These are phyloP conservation scores for Vinca minor DNA, from an alignment of 257 asterid genomes.

Conservation along the genomic window DNA sequence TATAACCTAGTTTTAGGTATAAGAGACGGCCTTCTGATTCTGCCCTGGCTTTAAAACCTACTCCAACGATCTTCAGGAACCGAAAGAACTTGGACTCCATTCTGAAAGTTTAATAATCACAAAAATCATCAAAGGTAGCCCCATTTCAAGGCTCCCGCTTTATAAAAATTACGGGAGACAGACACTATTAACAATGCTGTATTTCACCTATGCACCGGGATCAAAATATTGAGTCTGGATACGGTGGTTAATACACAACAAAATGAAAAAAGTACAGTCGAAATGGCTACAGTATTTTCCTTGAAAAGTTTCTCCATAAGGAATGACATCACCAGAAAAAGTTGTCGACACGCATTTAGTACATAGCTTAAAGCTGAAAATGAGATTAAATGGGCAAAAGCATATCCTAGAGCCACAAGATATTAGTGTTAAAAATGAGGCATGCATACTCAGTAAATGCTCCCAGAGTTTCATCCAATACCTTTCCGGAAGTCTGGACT, in stretches of 20 bases:
- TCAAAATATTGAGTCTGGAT: neutral
- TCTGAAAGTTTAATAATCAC: neutral
- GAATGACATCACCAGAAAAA: neutral
- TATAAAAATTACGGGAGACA: neutral
- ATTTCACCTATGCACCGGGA: neutral
- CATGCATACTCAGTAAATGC: neutral
- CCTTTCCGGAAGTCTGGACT: neutral
- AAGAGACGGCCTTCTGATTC: conserved; percentile 67
- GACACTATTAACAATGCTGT: neutral
- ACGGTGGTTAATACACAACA: neutral
- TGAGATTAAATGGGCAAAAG: neutral
- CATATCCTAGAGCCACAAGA: neutral
- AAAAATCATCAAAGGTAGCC: neutral
- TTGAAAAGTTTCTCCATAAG: neutral
- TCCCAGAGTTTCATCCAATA: neutral
- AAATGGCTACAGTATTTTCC: neutral
- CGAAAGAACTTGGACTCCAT: conserved; percentile 14
- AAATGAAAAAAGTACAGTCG: neutral
- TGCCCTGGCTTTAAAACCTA: conserved; percentile 77
- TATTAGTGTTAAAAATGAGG: neutral
- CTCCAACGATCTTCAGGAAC: conserved; percentile 58
- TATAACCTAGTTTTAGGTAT: conserved; percentile 61
- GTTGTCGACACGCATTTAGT: neutral
- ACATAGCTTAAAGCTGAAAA: neutral
- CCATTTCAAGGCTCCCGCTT: neutral